Percentiles rank a stretch among this genome's conserved stretches.
phyloP scores from a whole-genome alignment of 2,329 filamentous ascomycete species.

The Cadophora luteo-olivacea region DNA sequence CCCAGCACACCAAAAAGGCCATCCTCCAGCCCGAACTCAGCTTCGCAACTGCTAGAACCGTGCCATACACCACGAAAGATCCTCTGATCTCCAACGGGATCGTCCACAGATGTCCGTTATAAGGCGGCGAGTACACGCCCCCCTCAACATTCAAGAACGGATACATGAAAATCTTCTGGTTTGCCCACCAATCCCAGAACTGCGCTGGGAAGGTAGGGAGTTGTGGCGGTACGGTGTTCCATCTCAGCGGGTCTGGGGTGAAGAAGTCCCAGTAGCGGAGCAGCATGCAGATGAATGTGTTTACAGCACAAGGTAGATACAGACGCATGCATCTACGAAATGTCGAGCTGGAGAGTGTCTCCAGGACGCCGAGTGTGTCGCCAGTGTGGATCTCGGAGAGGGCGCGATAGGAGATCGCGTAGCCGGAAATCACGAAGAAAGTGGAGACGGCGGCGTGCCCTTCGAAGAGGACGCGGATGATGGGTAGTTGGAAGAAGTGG shows the following conservation, averaged over 20 bases:
- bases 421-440: conserved; percentile 58
- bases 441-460: conserved; percentile 54
- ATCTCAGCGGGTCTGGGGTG: conserved; percentile 28
- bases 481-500: conserved; percentile 50
- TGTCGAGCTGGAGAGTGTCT: conserved; percentile 49
- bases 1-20: conserved; percentile 8
- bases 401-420: conserved; percentile 51
- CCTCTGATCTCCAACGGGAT: conserved; percentile 27
- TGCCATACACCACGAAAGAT: conserved; percentile 19
- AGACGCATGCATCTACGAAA: conserved; percentile 53
- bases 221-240: conserved; percentile 19
- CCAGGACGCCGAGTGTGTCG: conserved; percentile 45
- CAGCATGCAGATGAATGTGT: conserved; percentile 48
- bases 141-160: conserved; percentile 14
- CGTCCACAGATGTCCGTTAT: conserved; percentile 34
- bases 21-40: conserved; percentile 4
- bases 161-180: conserved; percentile 15
- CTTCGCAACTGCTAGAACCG: conserved; percentile 20
- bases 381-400: conserved; percentile 47
- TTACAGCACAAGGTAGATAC: conserved; percentile 49
- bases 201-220: conserved; percentile 40
- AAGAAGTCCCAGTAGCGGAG: conserved; percentile 44
- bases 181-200: conserved; percentile 39
- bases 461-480: conserved; percentile 51
- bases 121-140: conserved; percentile 29